Evolutionary conservation across 169 alveolate genomes (phyloP).

Genomic region (Plasmodium knowlesi): DNA sequence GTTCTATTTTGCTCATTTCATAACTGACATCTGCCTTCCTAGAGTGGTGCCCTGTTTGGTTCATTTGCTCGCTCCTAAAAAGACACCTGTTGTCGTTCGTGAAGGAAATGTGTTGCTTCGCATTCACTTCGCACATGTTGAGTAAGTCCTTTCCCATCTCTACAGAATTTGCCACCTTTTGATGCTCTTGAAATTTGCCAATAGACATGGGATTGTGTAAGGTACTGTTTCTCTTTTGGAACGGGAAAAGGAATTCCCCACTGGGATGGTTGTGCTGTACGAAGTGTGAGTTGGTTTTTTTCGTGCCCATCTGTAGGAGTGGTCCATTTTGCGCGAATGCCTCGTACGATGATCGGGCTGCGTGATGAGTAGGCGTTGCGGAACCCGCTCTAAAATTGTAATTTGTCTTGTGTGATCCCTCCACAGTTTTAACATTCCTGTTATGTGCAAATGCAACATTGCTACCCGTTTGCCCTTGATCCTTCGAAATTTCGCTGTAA

Average conservation of each 20-base stretch:
- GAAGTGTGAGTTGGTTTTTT: conserved; percentile 23
- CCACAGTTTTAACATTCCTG: neutral
- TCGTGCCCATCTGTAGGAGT: neutral
- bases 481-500: neutral
- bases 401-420: conserved; percentile 5
- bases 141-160: conserved; percentile 1
- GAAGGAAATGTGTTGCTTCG: neutral
- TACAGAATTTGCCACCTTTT: conserved; percentile 6
- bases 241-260: conserved; percentile 20
- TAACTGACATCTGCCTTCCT: neutral
- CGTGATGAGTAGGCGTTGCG: neutral
- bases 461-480: neutral
- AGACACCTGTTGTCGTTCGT: neutral
- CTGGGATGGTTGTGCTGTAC: neutral
- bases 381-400: neutral
- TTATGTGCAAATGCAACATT: conserved; percentile 23
- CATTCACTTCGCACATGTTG: conserved; percentile 2
- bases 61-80: neutral
- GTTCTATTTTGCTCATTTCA: neutral
- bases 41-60: neutral
- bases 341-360: neutral
- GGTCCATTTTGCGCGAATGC: neutral
- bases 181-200: conserved; percentile 2
- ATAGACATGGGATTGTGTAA: conserved; percentile 14
- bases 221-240: conserved; percentile 47